Conservation (phyloP, 352 stramenopile species). For the Phytophthora agathidicida region DNA sequence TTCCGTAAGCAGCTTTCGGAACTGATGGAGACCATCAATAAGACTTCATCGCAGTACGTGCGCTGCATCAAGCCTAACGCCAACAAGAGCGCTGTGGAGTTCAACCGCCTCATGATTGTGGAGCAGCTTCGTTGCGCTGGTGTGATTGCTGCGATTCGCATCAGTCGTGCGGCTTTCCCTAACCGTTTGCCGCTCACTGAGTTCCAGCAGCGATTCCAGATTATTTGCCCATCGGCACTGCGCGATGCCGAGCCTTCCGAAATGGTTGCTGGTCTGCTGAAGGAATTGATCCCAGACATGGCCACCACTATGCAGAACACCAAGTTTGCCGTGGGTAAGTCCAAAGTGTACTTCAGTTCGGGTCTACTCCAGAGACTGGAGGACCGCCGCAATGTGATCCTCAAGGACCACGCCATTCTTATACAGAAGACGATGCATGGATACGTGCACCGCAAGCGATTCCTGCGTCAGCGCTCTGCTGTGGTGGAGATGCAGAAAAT, state of each 20-base stretch:
- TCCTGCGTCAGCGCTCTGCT: slow-evolving; percentile 46
- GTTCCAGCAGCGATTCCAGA: slow-evolving; percentile 84
- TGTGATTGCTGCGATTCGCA: slow-evolving; percentile 91
- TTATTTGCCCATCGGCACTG: slow-evolving; percentile 78
- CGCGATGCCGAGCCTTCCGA: slow-evolving; percentile 54
- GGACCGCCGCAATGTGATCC: slow-evolving; percentile 75
- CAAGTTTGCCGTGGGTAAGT: slow-evolving; percentile 79
- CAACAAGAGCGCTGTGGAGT: slow-evolving; percentile 83
- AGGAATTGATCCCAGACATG: slow-evolving; percentile 72
- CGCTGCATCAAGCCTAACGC: slow-evolving; percentile 93
- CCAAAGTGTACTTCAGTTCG: slow-evolving; percentile 89
- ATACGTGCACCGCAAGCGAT: slow-evolving; percentile 63
- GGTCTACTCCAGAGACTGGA: slow-evolving; percentile 93
- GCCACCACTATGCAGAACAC: slow-evolving; percentile 72
- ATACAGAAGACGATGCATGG: slow-evolving; percentile 81
- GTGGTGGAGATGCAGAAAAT: slow-evolving; percentile 61
- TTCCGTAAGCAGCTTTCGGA: slow-evolving; percentile 88
- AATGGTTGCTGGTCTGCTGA: slow-evolving; percentile 82
- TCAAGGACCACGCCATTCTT: slow-evolving; percentile 75
- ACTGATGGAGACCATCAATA: slow-evolving; percentile 89
- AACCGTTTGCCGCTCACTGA: slow-evolving; percentile 92
- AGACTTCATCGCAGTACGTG: slow-evolving; percentile 89
- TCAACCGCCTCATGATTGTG: slow-evolving; percentile 89
- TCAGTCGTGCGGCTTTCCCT: slow-evolving; percentile 87
- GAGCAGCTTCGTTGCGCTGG: slow-evolving; percentile 90